Evolutionary conservation across 1,284 basidiomycete genomes (phyloP).

Genomic region (Naganishia sp.): DNA sequence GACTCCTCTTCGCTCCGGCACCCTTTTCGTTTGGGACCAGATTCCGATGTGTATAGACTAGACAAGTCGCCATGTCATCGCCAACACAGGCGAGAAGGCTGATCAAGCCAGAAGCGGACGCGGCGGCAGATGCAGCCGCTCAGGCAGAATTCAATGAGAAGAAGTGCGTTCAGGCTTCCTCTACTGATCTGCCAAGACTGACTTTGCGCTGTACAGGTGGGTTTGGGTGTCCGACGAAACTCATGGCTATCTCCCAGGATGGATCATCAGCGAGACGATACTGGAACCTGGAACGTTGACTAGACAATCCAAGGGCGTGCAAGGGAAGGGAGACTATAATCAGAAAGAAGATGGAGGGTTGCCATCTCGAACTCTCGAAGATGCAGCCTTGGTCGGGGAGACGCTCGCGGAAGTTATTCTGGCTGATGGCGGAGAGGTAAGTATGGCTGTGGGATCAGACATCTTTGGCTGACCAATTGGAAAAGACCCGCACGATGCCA

Average conservation of each 20-base stretch:
- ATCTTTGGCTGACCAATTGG: not conserved
- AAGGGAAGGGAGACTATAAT: conserved; percentile 40
- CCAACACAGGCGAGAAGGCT: conserved; percentile 1
- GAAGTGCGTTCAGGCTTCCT: conserved; percentile 58
- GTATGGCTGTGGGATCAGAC: not conserved
- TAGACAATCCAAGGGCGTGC: not conserved
- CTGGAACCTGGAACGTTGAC: not conserved
- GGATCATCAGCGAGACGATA: conserved; percentile 39
- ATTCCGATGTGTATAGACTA: too few species aligned
- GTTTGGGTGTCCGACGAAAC: conserved; percentile 51
- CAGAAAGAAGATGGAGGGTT: conserved; percentile 30
- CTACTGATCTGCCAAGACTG: not conserved
- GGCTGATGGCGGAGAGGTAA: conserved; percentile 46
- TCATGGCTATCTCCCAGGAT: conserved; percentile 52
- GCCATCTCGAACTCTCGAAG: conserved; percentile 9
- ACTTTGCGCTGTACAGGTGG: conserved; percentile 38
- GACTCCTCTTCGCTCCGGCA: too few species aligned
- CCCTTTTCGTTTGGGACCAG: not conserved
- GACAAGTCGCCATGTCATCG: conserved; percentile 9
- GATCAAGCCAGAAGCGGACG: conserved; percentile 41
- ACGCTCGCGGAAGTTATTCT: conserved; percentile 47
- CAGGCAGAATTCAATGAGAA: conserved; percentile 96
- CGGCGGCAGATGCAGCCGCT: conserved; percentile 64
- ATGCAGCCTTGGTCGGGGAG: conserved; percentile 26
- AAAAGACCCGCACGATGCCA: conserved; percentile 63